Evolutionary conservation across 345 rosid species (phyloP).

Genomic region (Populus deltoides): DNA sequence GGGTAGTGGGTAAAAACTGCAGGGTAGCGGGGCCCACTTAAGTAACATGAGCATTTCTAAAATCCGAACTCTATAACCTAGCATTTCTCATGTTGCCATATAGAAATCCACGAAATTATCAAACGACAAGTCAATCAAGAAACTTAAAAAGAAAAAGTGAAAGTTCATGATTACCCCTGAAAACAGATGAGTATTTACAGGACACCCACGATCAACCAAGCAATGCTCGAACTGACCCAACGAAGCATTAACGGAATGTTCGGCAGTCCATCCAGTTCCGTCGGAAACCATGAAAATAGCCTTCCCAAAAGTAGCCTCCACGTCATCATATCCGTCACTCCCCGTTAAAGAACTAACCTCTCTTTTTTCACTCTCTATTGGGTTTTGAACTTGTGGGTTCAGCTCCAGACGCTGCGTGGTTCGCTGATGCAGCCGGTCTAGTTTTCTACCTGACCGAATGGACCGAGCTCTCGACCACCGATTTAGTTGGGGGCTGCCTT

Average conservation of each 20-base stretch:
- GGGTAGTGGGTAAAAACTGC: too few species aligned
- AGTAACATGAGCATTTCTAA: too few species aligned
- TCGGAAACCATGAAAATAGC: constrained; percentile 84
- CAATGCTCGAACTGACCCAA: constrained; percentile 88
- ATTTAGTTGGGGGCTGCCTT: constrained; percentile 66
- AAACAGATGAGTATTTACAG: constrained; percentile 85
- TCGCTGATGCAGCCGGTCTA: constrained; percentile 44
- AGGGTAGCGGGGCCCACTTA: too few species aligned
- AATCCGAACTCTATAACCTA: too few species aligned
- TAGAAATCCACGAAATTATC: background rate
- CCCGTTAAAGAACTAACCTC: background rate
- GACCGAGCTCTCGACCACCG: constrained; percentile 89
- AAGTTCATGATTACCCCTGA: constrained; percentile 64
- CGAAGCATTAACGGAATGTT: constrained; percentile 80
- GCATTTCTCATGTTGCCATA: background rate
- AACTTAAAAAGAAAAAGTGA: background rate
- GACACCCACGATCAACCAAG: constrained; percentile 81
- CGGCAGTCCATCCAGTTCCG: constrained; percentile 98
- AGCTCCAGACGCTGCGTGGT: constrained; percentile 12
- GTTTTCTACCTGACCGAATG: constrained; percentile 61
- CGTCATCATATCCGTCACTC: constrained; percentile 29
- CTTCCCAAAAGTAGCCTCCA: constrained; percentile 40
- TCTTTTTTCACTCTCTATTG: background rate
- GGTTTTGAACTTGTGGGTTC: constrained; percentile 8
- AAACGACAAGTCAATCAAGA: background rate